Evolutionary conservation across 1,284 basidiomycete species (phyloP).

Genomic region (Apiotrichum akiyoshidainum): DNA sequence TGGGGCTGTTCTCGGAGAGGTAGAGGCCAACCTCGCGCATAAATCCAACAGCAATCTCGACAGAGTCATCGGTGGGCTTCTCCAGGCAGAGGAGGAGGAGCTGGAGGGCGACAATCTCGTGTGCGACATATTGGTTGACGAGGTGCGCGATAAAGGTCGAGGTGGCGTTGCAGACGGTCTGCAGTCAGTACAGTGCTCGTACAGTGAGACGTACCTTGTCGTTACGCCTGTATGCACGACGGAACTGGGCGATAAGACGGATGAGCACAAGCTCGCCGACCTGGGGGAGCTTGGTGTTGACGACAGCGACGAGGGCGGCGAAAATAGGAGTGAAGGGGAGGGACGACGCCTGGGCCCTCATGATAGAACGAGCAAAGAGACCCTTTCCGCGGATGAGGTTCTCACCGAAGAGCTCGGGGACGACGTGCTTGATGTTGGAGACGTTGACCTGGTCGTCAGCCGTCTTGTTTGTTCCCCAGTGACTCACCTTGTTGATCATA

Average conservation of each 20-base stretch:
- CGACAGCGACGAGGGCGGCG: slow-evolving; percentile 85
- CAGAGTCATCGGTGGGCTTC: slow-evolving; percentile 93
- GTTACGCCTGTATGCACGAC: slow-evolving; percentile 91
- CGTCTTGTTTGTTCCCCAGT: too few species aligned
- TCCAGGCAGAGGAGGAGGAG: slow-evolving; percentile 92
- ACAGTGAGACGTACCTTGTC: slow-evolving; percentile 71
- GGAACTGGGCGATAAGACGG: slow-evolving; percentile 89
- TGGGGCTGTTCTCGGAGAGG: slow-evolving; percentile 87
- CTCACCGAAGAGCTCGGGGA: slow-evolving; percentile 89
- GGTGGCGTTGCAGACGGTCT: slow-evolving; percentile 89
- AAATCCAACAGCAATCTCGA: slow-evolving; percentile 96
- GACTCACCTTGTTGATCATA: slow-evolving; percentile 82
- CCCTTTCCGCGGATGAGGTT: slow-evolving; percentile 88
- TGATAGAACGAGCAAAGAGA: slow-evolving; percentile 85
- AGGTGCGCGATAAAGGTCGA: slow-evolving; percentile 96
- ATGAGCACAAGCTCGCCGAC: slow-evolving; percentile 88
- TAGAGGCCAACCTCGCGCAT: slow-evolving; percentile 96
- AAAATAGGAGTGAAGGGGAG: slow-evolving; percentile 98
- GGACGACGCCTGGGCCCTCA: slow-evolving; percentile 96
- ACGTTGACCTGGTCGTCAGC: slow-evolving; percentile 59
- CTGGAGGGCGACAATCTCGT: slow-evolving; percentile 91
- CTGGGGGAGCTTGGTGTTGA: slow-evolving; percentile 96
- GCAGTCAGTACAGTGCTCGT: neutral
- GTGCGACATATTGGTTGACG: slow-evolving; percentile 91
- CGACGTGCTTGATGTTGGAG: slow-evolving; percentile 92